These are phyloP conservation scores for Gossypium schwendimanii DNA, from an alignment of 441 rosid genomes.

Conservation along the genomic window DNA sequence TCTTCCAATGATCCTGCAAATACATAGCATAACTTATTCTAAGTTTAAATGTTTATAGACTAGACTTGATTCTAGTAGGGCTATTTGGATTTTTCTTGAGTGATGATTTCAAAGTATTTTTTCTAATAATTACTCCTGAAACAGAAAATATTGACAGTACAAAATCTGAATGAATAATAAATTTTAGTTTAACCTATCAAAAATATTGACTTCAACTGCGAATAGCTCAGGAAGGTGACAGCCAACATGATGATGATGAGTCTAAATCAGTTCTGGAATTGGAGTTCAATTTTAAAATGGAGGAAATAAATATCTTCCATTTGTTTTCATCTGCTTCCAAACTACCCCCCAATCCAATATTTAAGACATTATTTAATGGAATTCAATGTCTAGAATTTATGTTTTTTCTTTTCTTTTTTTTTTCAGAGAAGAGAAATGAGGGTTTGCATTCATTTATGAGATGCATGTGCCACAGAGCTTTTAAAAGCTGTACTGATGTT, in stretches of 20 bases:
- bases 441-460: conserved; percentile 34
- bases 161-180: neutral
- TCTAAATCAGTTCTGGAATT: conserved; percentile 22
- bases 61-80: neutral
- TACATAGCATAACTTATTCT: neutral
- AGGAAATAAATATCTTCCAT: conserved; percentile 21
- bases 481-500: conserved; percentile 27
- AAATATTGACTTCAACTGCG: neutral
- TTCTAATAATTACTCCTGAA: neutral
- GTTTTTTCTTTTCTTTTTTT: neutral
- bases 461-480: conserved; percentile 34
- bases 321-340: conserved; percentile 26
- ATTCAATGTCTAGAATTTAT: conserved; percentile 20
- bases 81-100: neutral
- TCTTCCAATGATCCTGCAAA: neutral
- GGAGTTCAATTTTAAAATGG: conserved; percentile 14
- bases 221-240: conserved; percentile 9
- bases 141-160: neutral
- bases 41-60: too few species aligned
- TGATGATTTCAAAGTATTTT: too few species aligned
- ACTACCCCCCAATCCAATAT: conserved; percentile 25
- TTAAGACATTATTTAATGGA: conserved; percentile 21
- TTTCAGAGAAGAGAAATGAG: conserved; percentile 7
- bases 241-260: conserved; percentile 26
- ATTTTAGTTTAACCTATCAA: neutral